Percentiles rank a stretch among this genome's conserved stretches.
These are phyloP conservation scores for Fraxinus platypoda DNA, from an alignment of 305 asterid genomes.

Conservation along the genomic window DNA sequence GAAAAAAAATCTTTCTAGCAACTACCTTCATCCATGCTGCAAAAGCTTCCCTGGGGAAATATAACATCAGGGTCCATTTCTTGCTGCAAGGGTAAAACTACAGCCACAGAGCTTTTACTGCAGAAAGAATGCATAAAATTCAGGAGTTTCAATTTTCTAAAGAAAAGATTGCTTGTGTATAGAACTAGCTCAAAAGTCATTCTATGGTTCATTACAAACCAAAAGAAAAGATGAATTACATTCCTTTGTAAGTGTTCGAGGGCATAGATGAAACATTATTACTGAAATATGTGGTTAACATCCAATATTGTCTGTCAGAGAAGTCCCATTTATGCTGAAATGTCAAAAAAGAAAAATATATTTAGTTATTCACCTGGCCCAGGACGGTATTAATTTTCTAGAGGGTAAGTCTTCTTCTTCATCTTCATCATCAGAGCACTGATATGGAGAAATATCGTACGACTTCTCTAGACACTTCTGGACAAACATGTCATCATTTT, in stretches of 20 bases:
- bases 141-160: slow-evolving; percentile 6
- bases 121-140: slow-evolving; percentile 30
- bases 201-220: background rate
- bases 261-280: background rate
- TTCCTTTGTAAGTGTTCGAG: background rate
- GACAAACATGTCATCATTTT: slow-evolving; percentile 37
- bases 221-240: background rate
- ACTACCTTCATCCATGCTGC: slow-evolving; percentile 73
- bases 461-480: slow-evolving; percentile 49
- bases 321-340: background rate
- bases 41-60: slow-evolving; percentile 63
- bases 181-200: background rate
- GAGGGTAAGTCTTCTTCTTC: slow-evolving; percentile 55
- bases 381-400: slow-evolving; percentile 73
- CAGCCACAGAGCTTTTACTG: slow-evolving; percentile 73
- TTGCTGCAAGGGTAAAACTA: slow-evolving; percentile 56
- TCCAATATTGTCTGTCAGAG: background rate
- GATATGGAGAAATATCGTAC: slow-evolving; percentile 93
- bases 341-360: background rate
- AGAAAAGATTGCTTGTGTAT: slow-evolving; percentile 7
- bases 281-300: background rate
- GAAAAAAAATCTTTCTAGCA: background rate
- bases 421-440: slow-evolving; percentile 83
- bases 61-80: slow-evolving; percentile 55
- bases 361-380: slow-evolving; percentile 78